Evolutionary conservation across 2,329 filamentous ascomycete genomes (phyloP).

Genomic region (Tolypocladium amazonense): DNA sequence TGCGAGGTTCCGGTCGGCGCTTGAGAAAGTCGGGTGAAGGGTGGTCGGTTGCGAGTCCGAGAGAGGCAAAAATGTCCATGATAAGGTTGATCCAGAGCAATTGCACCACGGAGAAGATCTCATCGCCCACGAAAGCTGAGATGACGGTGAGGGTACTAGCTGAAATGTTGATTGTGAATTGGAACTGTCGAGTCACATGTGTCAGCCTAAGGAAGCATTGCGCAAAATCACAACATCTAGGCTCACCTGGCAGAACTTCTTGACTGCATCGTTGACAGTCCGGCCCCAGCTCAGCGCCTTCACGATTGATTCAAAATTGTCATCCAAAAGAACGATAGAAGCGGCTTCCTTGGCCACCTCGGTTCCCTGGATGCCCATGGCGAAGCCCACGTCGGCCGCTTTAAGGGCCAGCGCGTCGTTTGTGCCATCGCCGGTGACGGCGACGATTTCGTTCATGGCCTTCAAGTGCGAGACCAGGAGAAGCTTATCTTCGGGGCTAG

Average conservation of each 20-base stretch:
- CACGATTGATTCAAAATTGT: constrained; percentile 56
- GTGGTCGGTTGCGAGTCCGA: constrained; percentile 51
- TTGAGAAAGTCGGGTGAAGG: constrained; percentile 45
- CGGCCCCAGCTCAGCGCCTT: constrained; percentile 52
- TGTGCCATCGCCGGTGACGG: constrained; percentile 56
- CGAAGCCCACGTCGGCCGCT: constrained; percentile 56
- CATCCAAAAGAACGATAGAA: constrained; percentile 54
- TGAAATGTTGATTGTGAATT: constrained; percentile 60
- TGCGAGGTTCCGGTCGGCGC: constrained; percentile 63
- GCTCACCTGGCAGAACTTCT: constrained; percentile 49
- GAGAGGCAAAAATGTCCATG: constrained; percentile 59
- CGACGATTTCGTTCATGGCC: constrained; percentile 54
- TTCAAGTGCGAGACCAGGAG: constrained; percentile 54
- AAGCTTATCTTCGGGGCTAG: constrained; percentile 60
- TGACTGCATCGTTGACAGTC: constrained; percentile 52
- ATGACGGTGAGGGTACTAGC: constrained; percentile 54
- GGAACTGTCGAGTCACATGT: constrained; percentile 28
- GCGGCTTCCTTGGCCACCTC: constrained; percentile 58
- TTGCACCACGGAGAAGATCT: constrained; percentile 52
- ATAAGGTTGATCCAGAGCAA: constrained; percentile 60
- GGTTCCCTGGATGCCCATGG: constrained; percentile 57
- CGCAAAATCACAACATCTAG: too few relatives aligned
- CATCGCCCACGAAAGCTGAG: constrained; percentile 44
- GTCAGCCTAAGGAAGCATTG: neutral
- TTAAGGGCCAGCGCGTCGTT: constrained; percentile 58